Base-by-base conservation (phyloP, 768 basidiomycete species). In the Podaxis pistillaris region DNA sequence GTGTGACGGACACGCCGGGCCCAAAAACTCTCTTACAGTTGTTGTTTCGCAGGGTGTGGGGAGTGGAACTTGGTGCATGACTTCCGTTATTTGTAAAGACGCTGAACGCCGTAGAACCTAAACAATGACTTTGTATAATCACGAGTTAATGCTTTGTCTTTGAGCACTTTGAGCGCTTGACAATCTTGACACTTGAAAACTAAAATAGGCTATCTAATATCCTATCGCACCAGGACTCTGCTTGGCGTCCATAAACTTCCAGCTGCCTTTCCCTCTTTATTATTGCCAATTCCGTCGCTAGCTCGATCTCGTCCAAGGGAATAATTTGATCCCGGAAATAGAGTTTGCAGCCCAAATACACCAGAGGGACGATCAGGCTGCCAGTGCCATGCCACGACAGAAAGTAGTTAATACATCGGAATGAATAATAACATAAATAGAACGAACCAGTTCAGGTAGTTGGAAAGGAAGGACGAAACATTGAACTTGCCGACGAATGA, bases 1-100 rank as follows among this genome's bases (percentile, higher is more conserved):
- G 81, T 64, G 68, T 91, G 19, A 76, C 75, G n/a, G 63, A 75
- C 44, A 92, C 90, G 11, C 91, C 91, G n/a, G 91, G 91, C 3
- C 76, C 83, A 5, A 74, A 75, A 28, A 70, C 61, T 0, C 75
- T 92, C 47, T 46, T 67, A 11, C 53, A 60, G 15, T n/a, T 67
- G 13, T 19, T 67, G 28, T 47, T 67, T 7, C 56, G 54, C 40
- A 44, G 66, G 36, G 58, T 67, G 3, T 67, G 66, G 66, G 60
- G 60, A 46, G 63, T 50, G 19, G 57, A 64, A 24, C 8, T 63
- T 41, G 51, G 28, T 11, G 49, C 9, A 30, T 17, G 26, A 38
- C 37, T 6, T 9, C 56, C 3, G 15, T 24, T 44, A 19, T 22
- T 11, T 6, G 24, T 36, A 47, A 12, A 47, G 30, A 12, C 8